Evolutionary conservation across 139 green algal species (phyloP).

Genomic region (Chlorella ohadii): DNA sequence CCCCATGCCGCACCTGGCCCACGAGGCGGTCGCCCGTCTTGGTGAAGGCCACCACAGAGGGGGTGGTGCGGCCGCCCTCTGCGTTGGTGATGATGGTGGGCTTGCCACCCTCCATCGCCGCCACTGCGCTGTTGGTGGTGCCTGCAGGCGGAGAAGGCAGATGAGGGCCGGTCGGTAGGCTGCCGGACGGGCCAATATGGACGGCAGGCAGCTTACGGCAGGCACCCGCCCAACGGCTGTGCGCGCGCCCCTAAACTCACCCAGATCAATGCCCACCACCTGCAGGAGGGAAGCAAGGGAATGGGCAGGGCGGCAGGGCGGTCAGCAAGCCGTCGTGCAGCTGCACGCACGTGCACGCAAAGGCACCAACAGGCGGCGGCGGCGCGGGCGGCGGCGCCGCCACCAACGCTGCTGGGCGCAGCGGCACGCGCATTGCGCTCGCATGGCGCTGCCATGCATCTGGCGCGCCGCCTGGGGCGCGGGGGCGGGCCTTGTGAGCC

Average conservation of each 20-base stretch:
- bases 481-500: too few species aligned
- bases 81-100: slow-evolving; percentile 98
- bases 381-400: neutral
- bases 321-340: too few species aligned
- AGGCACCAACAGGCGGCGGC: neutral
- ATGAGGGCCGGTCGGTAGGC: neutral
- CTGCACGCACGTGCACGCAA: too few species aligned
- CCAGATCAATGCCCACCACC: slow-evolving; percentile 74
- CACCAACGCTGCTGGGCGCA: neutral
- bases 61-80: slow-evolving; percentile 96
- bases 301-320: too few species aligned
- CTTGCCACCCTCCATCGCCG: slow-evolving; percentile 92
- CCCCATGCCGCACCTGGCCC: slow-evolving; percentile 76
- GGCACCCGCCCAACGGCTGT: too few species aligned
- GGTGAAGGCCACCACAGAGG: slow-evolving; percentile 97
- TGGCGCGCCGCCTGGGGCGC: too few species aligned
- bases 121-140: slow-evolving; percentile 56
- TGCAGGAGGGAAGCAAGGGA: slow-evolving; percentile 1
- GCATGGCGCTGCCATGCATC: too few species aligned
- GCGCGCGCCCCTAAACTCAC: neutral
- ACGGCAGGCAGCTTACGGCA: too few species aligned
- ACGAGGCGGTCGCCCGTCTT: slow-evolving; percentile 95
- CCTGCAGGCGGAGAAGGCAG: neutral
- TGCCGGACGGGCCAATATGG: too few species aligned
- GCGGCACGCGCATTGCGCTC: too few species aligned